Conservation (phyloP, 371 early-diverging fungal species). For the Actinomortierella wolfii region DNA sequence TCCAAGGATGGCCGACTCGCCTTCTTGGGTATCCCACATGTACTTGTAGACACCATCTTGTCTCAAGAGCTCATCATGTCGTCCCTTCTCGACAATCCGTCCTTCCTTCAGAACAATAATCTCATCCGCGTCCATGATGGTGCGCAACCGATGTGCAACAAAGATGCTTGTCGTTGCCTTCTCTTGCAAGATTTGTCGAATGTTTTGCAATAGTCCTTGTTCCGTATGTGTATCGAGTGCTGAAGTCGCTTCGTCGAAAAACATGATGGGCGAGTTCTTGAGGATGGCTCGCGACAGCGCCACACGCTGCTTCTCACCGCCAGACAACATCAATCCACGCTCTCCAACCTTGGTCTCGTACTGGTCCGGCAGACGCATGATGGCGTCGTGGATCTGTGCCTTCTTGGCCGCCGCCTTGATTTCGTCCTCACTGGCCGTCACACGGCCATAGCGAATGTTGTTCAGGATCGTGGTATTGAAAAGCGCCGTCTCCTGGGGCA, state of each 20-base stretch:
- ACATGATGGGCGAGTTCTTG: constrained; percentile 76
- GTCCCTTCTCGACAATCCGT: constrained; percentile 67
- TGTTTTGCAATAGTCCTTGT: constrained; percentile 75
- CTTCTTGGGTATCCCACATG: constrained; percentile 88
- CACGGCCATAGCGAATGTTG: constrained; percentile 75
- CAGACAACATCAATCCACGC: constrained; percentile 82
- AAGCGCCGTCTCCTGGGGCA: constrained; percentile 81
- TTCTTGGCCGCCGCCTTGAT: constrained; percentile 63
- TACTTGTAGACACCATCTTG: constrained; percentile 72
- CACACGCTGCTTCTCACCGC: constrained; percentile 85
- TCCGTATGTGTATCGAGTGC: constrained; percentile 93
- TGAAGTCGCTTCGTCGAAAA: constrained; percentile 95
- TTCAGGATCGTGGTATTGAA: constrained; percentile 75
- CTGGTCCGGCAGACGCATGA: constrained; percentile 62
- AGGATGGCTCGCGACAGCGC: constrained; percentile 81
- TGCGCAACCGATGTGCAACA: constrained; percentile 81
- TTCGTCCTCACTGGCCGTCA: constrained; percentile 54
- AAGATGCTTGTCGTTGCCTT: constrained; percentile 73
- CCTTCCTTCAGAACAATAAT: constrained; percentile 80
- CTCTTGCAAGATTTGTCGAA: constrained; percentile 70
- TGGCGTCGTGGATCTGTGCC: constrained; percentile 69
- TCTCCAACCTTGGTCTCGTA: constrained; percentile 81
- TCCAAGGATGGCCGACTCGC: constrained; percentile 24
- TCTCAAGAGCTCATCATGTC: constrained; percentile 69
- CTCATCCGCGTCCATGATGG: constrained; percentile 76